These are phyloP conservation scores for Penicillium cosmopolitanum DNA, from an alignment of 495 filamentous ascomycete species.

Conservation along the genomic window DNA sequence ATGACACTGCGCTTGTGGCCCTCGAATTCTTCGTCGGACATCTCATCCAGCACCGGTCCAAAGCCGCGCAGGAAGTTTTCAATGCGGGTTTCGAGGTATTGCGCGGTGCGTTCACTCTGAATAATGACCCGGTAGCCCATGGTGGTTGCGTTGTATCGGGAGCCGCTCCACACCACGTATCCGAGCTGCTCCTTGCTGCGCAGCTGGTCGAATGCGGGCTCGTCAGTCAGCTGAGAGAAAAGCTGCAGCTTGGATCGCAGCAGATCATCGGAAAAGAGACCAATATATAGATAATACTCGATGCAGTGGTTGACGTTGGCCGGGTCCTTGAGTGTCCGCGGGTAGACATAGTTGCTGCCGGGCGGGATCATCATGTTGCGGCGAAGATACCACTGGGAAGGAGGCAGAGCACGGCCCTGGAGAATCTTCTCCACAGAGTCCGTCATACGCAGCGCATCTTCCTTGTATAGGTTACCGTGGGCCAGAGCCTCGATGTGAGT, in stretches of 20 bases:
- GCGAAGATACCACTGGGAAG: slow-evolving; percentile 77
- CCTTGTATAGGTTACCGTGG: slow-evolving; percentile 94
- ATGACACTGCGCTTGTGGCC: slow-evolving; percentile 88
- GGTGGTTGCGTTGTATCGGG: slow-evolving; percentile 67
- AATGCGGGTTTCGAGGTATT: slow-evolving; percentile 85
- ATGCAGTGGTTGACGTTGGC: slow-evolving; percentile 97
- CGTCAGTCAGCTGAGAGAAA: slow-evolving; percentile 88
- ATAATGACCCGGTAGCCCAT: slow-evolving; percentile 90
- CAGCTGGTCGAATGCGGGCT: slow-evolving; percentile 91
- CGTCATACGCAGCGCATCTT: slow-evolving; percentile 87
- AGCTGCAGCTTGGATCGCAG: slow-evolving; percentile 78
- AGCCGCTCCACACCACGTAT: slow-evolving; percentile 90
- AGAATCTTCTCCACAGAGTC: slow-evolving; percentile 79
- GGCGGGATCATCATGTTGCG: slow-evolving; percentile 77
- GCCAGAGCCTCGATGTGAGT: slow-evolving; percentile 85
- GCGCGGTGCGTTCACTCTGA: slow-evolving; percentile 84
- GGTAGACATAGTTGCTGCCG: slow-evolving; percentile 82
- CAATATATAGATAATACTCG: slow-evolving; percentile 84
- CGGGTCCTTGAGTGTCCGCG: slow-evolving; percentile 77
- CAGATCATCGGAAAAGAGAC: slow-evolving; percentile 66
- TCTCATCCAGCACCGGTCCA: slow-evolving; percentile 65
- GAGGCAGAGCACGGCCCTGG: slow-evolving; percentile 74
- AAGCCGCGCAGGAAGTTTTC: slow-evolving; percentile 77
- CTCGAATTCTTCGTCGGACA: slow-evolving; percentile 86
- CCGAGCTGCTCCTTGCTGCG: slow-evolving; percentile 97